Percentiles rank a stretch among this genome's conserved stretches.
phyloP scores from a whole-genome alignment of 768 basidiomycete genomes.

The Boletus bicolor region DNA sequence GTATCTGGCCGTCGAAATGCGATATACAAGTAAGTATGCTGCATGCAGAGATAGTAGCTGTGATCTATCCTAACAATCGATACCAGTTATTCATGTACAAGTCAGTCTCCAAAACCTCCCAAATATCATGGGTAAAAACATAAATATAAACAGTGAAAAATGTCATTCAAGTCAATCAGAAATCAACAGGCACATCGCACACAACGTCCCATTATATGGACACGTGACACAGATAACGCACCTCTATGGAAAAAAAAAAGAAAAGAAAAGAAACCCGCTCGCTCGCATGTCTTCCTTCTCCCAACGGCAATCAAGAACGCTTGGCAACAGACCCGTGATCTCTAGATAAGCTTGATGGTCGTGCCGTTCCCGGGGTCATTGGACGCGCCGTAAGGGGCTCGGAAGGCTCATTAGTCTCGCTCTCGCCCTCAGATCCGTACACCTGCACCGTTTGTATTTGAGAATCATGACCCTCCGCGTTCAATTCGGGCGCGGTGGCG shows the following conservation, averaged over 20 bases:
- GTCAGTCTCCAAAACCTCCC: no score
- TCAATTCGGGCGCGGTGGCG: slow-evolving; percentile 6
- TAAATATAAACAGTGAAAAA: not conserved
- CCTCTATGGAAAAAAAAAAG: not conserved
- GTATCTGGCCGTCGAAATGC: no score
- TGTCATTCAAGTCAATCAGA: not conserved
- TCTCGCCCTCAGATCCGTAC: not conserved
- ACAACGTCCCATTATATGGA: not conserved
- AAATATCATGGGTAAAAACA: not conserved
- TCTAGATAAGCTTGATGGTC: slow-evolving; percentile 5
- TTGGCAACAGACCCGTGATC: not conserved
- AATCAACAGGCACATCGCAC: not conserved
- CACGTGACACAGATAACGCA: not conserved
- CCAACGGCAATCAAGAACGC: not conserved
- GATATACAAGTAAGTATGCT: no score
- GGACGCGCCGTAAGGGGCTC: slow-evolving; percentile 16
- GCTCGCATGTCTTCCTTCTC: no score
- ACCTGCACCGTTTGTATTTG: not conserved
- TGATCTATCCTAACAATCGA: no score
- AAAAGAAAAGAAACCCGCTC: not conserved
- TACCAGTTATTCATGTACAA: no score
- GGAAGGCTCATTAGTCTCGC: not conserved
- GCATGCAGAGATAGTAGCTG: no score
- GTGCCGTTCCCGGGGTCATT: slow-evolving; percentile 18
- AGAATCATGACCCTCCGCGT: not conserved